Percentiles rank a stretch among this genome's conserved stretches.
These are phyloP conservation scores for Epichloe coenophiala DNA, from an alignment of 2,329 filamentous ascomycete genomes.

Conservation along the genomic window DNA sequence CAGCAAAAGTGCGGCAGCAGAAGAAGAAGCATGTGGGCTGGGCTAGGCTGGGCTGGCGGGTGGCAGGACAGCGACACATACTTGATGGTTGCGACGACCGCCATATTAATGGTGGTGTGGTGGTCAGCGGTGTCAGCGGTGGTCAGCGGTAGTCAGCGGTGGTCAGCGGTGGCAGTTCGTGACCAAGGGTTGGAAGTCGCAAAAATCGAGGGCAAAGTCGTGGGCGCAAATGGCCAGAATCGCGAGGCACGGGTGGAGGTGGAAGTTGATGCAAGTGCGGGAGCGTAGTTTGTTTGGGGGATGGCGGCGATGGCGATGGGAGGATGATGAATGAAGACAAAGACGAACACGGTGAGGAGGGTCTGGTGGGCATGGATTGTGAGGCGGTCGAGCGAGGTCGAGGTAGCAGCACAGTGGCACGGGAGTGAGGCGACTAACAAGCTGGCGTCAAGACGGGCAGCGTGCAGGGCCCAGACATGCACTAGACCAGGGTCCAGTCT, in stretches of 20 bases:
- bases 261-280: background rate
- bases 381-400: conserved; percentile 1
- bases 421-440: conserved; percentile 1
- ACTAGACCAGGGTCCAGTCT: no score
- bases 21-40: background rate
- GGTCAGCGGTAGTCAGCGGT: background rate
- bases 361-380: conserved; percentile 1
- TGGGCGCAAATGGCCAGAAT: conserved; percentile 3
- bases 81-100: conserved; percentile 54
- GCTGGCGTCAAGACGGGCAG: no score
- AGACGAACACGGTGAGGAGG: conserved; percentile 2
- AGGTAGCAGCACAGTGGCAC: background rate
- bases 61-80: conserved; percentile 23
- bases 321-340: conserved; percentile 2
- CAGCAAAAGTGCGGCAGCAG: conserved; percentile 7
- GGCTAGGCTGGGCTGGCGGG: background rate
- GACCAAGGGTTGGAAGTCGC: background rate
- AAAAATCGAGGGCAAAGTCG: background rate
- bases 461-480: no score
- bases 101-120: conserved; percentile 26
- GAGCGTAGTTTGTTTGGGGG: background rate
- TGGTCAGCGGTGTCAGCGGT: background rate
- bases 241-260: background rate
- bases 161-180: background rate
- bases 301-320: conserved; percentile 1